Base-by-base conservation (phyloP, 495 filamentous ascomycete genomes). In the Usnea hakonensis region DNA sequence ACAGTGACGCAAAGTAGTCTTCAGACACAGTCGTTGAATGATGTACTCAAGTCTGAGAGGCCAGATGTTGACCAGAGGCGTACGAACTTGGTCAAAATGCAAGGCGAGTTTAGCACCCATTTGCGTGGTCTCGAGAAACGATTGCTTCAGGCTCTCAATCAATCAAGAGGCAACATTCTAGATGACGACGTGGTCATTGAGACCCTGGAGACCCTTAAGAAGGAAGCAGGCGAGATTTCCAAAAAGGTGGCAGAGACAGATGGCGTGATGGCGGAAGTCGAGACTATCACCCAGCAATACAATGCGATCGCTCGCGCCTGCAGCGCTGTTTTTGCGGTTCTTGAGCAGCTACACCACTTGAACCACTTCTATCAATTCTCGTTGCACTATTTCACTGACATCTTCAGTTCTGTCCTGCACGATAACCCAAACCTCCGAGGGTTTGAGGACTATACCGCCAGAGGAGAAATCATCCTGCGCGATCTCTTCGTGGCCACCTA, bases 361-460 rank as follows among this genome's bases (percentile, higher is more conserved):
- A 96, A 99, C 71, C 95, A 97, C 78, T 97, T 97, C 78, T 99
- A 99, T 72, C 94, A 97, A 68, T 97, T 99, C 81, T 97, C 95
- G 26, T 81, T 99, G 54, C 91, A 96, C 76, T 98, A 93, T 75
- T 99, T 99, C 73, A 82, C 94, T 19, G 90, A 96, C 69, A 99
- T 99, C 66, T 97, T 99, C 83, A 85, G 95, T 70, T 86, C 89
- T 1, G 93, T 99, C 40, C 83, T 99, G 23, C 88, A 87, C 67
- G 80, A 84, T 59, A 94, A 94, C 74, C 87, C 87, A 68, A 82
- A 82, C 32, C 81, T 95, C 56, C 81, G 83, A 9, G 79, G 78
- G 40, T 86, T 90, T 73, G 86, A 79, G 60, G 88, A 94, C 64
- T 84, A 93, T 71, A 82, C 89, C 60, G 76, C 77, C 7, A 86